These are phyloP conservation scores for maize (Zea mays) DNA, from an alignment of 176 grass and related monocot species.

Conservation along the genomic window DNA sequence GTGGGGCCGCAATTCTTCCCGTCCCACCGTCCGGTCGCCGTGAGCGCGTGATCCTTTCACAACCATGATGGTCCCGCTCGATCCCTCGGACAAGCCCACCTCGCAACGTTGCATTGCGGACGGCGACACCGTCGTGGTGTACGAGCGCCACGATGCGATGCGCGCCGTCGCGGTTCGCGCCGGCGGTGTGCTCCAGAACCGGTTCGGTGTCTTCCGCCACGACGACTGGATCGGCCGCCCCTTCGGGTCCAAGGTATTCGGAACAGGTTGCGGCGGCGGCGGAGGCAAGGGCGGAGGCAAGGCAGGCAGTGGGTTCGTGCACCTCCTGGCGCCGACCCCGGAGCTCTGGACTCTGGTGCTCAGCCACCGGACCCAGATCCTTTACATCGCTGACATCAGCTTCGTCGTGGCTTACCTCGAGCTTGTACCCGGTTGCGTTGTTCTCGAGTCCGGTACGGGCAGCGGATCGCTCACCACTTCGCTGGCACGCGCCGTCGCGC, in stretches of 20 bases:
- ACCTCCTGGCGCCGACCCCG: slow-evolving; percentile 74
- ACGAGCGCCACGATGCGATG: slow-evolving; percentile 74
- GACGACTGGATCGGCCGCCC: slow-evolving; percentile 75
- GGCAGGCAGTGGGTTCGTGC: slow-evolving; percentile 52
- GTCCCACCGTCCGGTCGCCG: neutral
- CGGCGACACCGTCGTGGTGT: slow-evolving; percentile 84
- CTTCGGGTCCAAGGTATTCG: slow-evolving; percentile 78
- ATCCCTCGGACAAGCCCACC: slow-evolving; percentile 46
- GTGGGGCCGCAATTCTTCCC: neutral
- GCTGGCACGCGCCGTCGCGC: slow-evolving; percentile 69
- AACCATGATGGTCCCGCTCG: slow-evolving; percentile 51
- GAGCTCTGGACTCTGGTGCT: slow-evolving; percentile 91
- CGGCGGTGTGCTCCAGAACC: slow-evolving; percentile 67
- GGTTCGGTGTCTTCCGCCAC: slow-evolving; percentile 79
- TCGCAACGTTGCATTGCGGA: slow-evolving; percentile 56
- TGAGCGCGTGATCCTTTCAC: neutral
- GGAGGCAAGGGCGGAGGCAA: neutral
- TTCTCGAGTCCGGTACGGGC: slow-evolving; percentile 82
- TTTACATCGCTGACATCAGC: slow-evolving; percentile 88
- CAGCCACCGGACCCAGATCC: slow-evolving; percentile 91
- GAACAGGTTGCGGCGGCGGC: neutral
- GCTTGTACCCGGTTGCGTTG: slow-evolving; percentile 66
- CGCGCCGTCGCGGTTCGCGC: slow-evolving; percentile 55
- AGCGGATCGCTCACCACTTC: slow-evolving; percentile 83
- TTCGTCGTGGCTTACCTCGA: slow-evolving; percentile 82